These are phyloP conservation scores for Alnus rubra DNA, from an alignment of 306 rosid species.

Conservation along the genomic window DNA sequence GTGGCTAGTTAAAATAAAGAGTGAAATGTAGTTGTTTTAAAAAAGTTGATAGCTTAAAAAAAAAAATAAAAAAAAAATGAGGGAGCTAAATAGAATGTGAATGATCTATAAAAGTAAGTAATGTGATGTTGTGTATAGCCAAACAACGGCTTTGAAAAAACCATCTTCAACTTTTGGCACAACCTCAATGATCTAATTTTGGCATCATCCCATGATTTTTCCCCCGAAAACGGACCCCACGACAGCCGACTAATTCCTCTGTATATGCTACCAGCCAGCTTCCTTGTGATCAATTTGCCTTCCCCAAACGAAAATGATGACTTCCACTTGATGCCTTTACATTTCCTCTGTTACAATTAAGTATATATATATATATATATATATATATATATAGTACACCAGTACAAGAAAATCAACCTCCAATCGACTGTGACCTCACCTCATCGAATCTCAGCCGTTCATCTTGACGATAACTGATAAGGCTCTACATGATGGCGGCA, in stretches of 20 bases:
- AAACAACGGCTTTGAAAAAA: not conserved
- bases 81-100: no score
- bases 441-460: constrained; percentile 26
- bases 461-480: constrained; percentile 31
- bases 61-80: no score
- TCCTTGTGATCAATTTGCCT: not conserved
- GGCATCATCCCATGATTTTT: not conserved
- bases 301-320: constrained; percentile 19
- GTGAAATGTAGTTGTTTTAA: no score
- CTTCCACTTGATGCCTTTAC: constrained; percentile 20
- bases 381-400: no score
- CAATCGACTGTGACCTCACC: constrained; percentile 25
- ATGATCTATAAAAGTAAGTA: no score
- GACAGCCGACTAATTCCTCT: not conserved
- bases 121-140: not conserved
- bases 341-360: not conserved
- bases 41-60: no score
- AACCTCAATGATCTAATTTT: not conserved
- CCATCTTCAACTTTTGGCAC: not conserved
- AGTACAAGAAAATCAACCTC: constrained; percentile 10
- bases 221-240: constrained; percentile 15
- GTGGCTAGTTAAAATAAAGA: no score
- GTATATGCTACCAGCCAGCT: not conserved
- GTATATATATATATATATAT: no score
- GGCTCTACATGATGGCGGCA: constrained; percentile 20